Evolutionary conservation across 352 stramenopile species (phyloP), one percentile per base, ranked within the genome.

Genomic region (Globisporangium megalacanthum): DNA sequence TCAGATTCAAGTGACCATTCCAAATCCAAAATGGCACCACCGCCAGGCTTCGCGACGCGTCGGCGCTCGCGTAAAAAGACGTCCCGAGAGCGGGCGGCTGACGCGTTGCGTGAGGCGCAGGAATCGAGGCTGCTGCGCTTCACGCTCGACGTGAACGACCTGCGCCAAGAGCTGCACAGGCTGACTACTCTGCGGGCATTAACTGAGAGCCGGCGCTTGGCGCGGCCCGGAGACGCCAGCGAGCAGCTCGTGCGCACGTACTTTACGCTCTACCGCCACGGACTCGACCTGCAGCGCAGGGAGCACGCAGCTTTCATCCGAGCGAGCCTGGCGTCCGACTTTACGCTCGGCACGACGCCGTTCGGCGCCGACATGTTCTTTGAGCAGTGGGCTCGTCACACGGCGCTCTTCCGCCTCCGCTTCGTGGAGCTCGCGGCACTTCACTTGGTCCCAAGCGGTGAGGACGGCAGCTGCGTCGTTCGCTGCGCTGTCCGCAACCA

Each of bases 121-220:
- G 55, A 54, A 10, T 61, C 46, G 22, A 20, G 41, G 22, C 19
- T 54, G 20, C 39, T 68, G 49, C 71, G 71, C 33, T 49, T 77
- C 25, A 37, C 63, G 56, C 54, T 79, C 3, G 68, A 79, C 51
- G 54, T 76, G 15, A 64, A 77, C 53, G 65, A 51, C 20, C 46
- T 79, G 20, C 56, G 62, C 33, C 68, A 71, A 45, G 68, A 74
- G 53, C 56, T 76, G 33, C 60, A 63, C 14, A 13, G 33, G 54
- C 54, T 60, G 3, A 15, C 1, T 13, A 47, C 47, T 31, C 31
- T 37, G 44, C 42, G 46, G 6, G 33, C 17, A 4, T 14, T 53
- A 20, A 11, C 36, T 1, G 44, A 64, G 54, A 54, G 59, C 31
- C 52, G 51, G 4, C 17, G 42, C 10, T 31, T 61, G 10, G 35